A percentile compares a stretch with the other conserved stretches of the same genome.
These are phyloP conservation scores for Aspergillus bertholletiae DNA, from an alignment of 495 filamentous ascomycete genomes.

Conservation along the genomic window DNA sequence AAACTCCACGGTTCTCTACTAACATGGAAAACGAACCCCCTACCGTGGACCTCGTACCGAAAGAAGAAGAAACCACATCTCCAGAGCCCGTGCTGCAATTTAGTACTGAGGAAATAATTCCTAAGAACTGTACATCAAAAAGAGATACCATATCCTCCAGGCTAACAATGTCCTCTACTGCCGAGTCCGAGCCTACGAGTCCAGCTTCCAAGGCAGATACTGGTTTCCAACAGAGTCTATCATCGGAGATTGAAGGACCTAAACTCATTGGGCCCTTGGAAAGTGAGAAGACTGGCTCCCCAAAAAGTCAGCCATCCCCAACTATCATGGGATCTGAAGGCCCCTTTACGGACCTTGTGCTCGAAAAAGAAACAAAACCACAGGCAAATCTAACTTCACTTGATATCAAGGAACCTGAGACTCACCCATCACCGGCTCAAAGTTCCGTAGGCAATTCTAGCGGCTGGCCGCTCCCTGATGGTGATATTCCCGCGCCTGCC, in stretches of 20 bases:
- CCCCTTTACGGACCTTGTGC: background rate
- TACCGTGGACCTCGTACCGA: no score
- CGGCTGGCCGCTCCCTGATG: constrained; percentile 20
- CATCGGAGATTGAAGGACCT: background rate
- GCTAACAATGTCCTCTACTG: background rate
- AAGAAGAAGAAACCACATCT: background rate
- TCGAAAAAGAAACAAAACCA: background rate
- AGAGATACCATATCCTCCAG: background rate
- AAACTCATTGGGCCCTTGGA: background rate
- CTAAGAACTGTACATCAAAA: background rate
- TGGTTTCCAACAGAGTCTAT: background rate
- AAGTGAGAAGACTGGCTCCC: background rate
- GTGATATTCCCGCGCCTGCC: constrained; percentile 1
- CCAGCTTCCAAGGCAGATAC: background rate
- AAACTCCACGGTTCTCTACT: no score
- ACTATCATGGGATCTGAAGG: background rate
- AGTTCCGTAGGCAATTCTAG: constrained; percentile 1
- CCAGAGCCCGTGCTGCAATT: background rate
- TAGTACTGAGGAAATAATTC: background rate
- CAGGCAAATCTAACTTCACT: background rate
- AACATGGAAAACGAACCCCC: no score
- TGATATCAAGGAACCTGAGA: background rate
- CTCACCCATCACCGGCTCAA: background rate
- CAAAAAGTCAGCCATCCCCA: background rate
- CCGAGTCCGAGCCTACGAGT: background rate